Percentiles rank a stretch among this genome's conserved stretches.
phyloP scores from a whole-genome alignment of 2,329 filamentous ascomycete species.

The Zymoseptoria ardabiliae region DNA sequence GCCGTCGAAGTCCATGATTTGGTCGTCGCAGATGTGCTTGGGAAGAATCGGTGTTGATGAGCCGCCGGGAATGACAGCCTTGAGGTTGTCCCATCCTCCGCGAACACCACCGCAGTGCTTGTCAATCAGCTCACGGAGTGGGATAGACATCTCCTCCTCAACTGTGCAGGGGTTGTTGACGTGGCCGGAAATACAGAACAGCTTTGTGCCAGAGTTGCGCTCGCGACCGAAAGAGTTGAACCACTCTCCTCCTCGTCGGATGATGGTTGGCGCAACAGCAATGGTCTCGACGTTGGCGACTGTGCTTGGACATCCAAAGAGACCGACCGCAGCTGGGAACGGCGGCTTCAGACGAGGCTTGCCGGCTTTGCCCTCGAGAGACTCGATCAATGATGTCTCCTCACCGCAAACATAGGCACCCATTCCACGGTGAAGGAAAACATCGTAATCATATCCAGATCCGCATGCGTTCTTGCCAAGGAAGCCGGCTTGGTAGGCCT shows the following conservation, averaged over 20 bases:
- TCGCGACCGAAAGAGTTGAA: constrained; percentile 92
- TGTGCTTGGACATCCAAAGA: constrained; percentile 96
- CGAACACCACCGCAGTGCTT: constrained; percentile 96
- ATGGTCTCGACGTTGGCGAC: constrained; percentile 98
- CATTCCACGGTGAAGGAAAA: constrained; percentile 92
- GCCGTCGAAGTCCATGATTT: constrained; percentile 98
- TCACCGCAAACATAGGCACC: constrained; percentile 98
- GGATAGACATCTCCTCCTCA: constrained; percentile 99
- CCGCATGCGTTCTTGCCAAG: constrained; percentile 98
- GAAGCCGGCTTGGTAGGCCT: constrained; percentile 87
- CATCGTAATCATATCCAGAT: constrained; percentile 95
- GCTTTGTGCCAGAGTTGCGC: constrained; percentile 93
- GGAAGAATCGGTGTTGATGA: constrained; percentile 95
- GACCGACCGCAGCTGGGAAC: constrained; percentile 92
- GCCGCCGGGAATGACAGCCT: constrained; percentile 90
- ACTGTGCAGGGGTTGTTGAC: constrained; percentile 98
- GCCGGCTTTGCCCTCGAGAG: constrained; percentile 94
- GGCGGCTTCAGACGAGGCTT: constrained; percentile 98
- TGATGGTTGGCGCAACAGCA: constrained; percentile 91
- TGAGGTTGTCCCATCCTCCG: constrained; percentile 96
- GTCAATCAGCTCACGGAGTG: constrained; percentile 90
- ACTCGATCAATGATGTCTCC: constrained; percentile 97
- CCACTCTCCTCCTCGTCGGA: constrained; percentile 84
- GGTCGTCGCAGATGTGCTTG: constrained; percentile 81
- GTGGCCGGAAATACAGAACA: constrained; percentile 96